Evolutionary conservation across 805 yeast species (phyloP), one percentile per base, ranked within the genome.

Genomic region (Candida koratica): DNA sequence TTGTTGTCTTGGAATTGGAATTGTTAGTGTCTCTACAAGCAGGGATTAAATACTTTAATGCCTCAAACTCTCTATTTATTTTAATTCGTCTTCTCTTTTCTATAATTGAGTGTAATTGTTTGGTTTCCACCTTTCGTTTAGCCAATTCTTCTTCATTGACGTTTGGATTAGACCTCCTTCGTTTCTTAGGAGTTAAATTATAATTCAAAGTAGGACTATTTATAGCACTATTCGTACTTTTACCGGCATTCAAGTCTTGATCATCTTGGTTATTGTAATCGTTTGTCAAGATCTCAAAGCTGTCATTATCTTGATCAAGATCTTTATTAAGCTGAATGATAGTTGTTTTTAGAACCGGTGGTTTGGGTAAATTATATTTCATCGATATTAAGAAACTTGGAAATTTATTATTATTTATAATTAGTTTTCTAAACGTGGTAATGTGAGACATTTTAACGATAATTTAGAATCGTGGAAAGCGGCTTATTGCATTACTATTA

Each of bases 31-130:
- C 68, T 33, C 88, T 64, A 53, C 94, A 84, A 9, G 90, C 88
- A 1, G 95, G 95, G 12, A 85, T 79, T 34, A 85, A 58, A 49
- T 71, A 78, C 53, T 84, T 82, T 45, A 85, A 69, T 1, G 89
- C 86, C 53, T 84, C 93, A 52, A 84, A 85, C 56, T 85, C 93
- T 36, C 88, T 65, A 56, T 85, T 85, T 68, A 85, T 82, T 52
- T 83, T 82, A 35, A 81, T 73, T 42, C 95, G 64, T 46, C 95
- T 69, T 48, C 84, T 74, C 50, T 85, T 81, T 56, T 85, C 95
- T 41, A 85, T 85, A 26, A 82, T 79, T 2, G 88, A 79, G 55
- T 85, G 95, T 25, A 65, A 54, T 46, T 66, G 71, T 41, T 65
- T 67, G 1, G 71, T 67, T 45, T 67, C 72, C 28, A 55, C 52